These are phyloP conservation scores for Kuraishia borneana DNA, from an alignment of 805 yeast genomes.

Conservation along the genomic window DNA sequence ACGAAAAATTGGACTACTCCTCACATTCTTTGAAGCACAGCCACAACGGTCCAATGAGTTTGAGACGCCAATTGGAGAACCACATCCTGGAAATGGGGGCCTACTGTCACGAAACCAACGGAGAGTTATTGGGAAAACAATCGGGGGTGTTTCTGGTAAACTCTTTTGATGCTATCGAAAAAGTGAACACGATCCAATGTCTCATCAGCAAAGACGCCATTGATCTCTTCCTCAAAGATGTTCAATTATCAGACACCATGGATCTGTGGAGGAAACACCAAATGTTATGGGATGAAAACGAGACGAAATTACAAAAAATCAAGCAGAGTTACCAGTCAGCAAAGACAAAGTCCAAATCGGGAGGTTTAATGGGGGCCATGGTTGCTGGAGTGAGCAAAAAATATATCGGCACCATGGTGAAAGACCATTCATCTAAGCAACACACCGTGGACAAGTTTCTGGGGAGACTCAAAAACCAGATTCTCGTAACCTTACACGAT, in stretches of 20 bases:
- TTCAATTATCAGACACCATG: constrained; percentile 19
- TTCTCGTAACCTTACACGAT: constrained; percentile 30
- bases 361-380: constrained; percentile 31
- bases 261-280: constrained; percentile 24
- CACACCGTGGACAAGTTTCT: constrained; percentile 34
- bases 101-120: constrained; percentile 25
- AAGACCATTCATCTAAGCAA: constrained; percentile 21
- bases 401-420: constrained; percentile 13
- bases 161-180: constrained; percentile 36
- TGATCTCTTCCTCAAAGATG: constrained; percentile 31
- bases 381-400: constrained; percentile 23
- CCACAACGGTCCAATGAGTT: constrained; percentile 10
- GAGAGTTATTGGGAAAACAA: constrained; percentile 30
- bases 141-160: constrained; percentile 38
- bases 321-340: constrained; percentile 26
- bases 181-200: constrained; percentile 36
- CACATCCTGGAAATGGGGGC: constrained; percentile 34
- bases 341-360: constrained; percentile 26
- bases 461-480: constrained; percentile 36
- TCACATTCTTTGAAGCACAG: constrained; percentile 22
- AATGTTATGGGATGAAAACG: constrained; percentile 39
- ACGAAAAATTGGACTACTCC: constrained; percentile 24
- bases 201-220: constrained; percentile 37
- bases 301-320: constrained; percentile 24
- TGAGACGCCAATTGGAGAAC: constrained; percentile 11